Evolutionary conservation across 2,329 filamentous ascomycete genomes (phyloP).

Genomic region (Ilyonectria mors-panacis): DNA sequence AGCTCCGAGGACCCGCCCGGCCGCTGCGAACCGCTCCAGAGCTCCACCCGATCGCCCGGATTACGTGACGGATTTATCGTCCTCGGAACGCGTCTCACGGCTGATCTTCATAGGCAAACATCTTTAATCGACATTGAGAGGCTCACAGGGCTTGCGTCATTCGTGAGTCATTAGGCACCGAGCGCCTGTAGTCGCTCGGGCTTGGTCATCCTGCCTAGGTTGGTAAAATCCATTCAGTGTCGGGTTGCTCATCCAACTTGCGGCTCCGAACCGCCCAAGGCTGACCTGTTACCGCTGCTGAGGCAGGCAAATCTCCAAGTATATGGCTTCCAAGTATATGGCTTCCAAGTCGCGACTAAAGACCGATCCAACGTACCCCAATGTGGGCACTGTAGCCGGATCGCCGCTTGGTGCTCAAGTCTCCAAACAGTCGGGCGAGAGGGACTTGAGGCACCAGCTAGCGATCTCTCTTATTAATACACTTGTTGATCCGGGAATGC

Average conservation of each 20-base stretch:
- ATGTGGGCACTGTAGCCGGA: neutral
- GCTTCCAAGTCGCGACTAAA: neutral
- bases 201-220: no score
- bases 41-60: neutral
- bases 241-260: neutral
- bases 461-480: neutral
- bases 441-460: neutral
- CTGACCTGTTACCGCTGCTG: neutral
- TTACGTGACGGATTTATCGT: neutral
- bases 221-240: neutral
- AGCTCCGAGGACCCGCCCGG: constrained; percentile 3
- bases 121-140: neutral
- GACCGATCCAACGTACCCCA: neutral
- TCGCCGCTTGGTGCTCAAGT: neutral
- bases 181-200: no score
- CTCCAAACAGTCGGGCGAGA: neutral
- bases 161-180: neutral
- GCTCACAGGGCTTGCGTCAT: neutral
- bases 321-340: neutral
- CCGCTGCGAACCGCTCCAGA: neutral
- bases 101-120: neutral
- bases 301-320: constrained; percentile 2
- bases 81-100: neutral
- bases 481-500: constrained; percentile 3
- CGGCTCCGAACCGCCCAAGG: neutral